These are phyloP conservation scores for Coniferiporia sulphurascens DNA, from an alignment of 1,284 basidiomycete species.

Conservation along the genomic window DNA sequence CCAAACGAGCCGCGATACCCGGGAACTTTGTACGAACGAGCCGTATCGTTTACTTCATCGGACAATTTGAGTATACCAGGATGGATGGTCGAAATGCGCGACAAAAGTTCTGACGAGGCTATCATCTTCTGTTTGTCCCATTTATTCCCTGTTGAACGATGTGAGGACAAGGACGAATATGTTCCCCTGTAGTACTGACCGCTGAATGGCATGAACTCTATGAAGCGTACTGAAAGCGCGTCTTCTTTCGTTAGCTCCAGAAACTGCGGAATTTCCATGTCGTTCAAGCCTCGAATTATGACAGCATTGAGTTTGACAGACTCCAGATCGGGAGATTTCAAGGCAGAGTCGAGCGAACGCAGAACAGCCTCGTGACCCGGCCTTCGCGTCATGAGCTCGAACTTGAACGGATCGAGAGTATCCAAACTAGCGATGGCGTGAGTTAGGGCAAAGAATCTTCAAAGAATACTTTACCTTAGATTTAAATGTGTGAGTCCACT, in stretches of 20 bases:
- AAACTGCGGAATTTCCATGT: slow-evolving; percentile 74
- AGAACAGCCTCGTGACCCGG: slow-evolving; percentile 73
- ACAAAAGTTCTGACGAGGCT: slow-evolving; percentile 60
- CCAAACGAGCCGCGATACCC: slow-evolving; percentile 73
- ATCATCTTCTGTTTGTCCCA: slow-evolving; percentile 84
- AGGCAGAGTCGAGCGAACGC: slow-evolving; percentile 59
- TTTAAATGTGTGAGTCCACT: slow-evolving; percentile 83
- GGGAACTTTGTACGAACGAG: slow-evolving; percentile 72
- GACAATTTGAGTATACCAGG: slow-evolving; percentile 48
- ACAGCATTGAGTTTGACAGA: slow-evolving; percentile 82
- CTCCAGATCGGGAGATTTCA: slow-evolving; percentile 43
- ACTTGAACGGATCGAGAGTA: slow-evolving; percentile 83
- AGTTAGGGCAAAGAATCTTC: neutral
- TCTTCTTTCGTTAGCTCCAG: slow-evolving; percentile 60
- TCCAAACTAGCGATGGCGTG: slow-evolving; percentile 54
- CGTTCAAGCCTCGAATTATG: slow-evolving; percentile 77
- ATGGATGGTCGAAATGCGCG: slow-evolving; percentile 42
- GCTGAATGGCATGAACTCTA: slow-evolving; percentile 92
- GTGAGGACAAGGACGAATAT: neutral
- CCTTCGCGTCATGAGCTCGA: slow-evolving; percentile 80
- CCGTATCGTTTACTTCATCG: slow-evolving; percentile 76
- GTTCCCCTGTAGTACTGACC: slow-evolving; percentile 37
- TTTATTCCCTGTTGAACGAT: slow-evolving; percentile 58
- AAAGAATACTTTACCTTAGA: slow-evolving; percentile 47
- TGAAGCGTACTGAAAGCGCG: slow-evolving; percentile 74